Percentiles rank a stretch among this genome's conserved stretches.
These are phyloP conservation scores for Cyclotella cryptica DNA, from an alignment of 108 stramenopile species.

Conservation along the genomic window DNA sequence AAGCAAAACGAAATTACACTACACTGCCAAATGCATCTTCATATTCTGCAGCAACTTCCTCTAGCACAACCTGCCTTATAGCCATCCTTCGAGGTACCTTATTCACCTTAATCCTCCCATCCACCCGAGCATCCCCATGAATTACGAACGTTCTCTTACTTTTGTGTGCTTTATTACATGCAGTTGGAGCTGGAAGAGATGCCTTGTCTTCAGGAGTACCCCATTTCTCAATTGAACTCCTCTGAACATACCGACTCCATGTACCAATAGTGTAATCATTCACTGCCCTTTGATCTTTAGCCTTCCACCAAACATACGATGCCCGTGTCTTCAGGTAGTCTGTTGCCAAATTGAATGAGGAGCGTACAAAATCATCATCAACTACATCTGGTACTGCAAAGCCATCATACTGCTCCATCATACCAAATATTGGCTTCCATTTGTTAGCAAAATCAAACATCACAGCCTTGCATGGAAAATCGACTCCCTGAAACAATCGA, in stretches of 20 bases:
- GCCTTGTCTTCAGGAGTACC: background rate
- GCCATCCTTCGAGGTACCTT: too few relatives aligned
- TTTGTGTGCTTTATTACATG: too few relatives aligned
- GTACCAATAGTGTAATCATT: slow-evolving; percentile 1
- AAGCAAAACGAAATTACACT: too few relatives aligned
- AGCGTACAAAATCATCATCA: background rate
- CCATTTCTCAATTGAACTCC: background rate
- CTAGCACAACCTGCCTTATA: too few relatives aligned
- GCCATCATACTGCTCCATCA: background rate
- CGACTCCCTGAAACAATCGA: background rate
- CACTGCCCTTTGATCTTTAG: too few relatives aligned
- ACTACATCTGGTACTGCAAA: background rate
- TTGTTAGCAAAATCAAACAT: background rate
- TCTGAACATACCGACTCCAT: background rate
- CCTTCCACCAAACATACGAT: too few relatives aligned
- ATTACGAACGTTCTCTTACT: too few relatives aligned
- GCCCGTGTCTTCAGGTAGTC: background rate
- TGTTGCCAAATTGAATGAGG: background rate
- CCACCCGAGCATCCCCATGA: too few relatives aligned
- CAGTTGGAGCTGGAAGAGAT: too few relatives aligned
- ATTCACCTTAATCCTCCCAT: too few relatives aligned
- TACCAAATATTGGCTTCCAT: background rate
- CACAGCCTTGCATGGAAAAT: background rate
- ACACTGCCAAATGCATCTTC: too few relatives aligned
- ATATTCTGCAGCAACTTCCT: too few relatives aligned